Evolutionary conservation across 2,329 filamentous ascomycete species (phyloP).

Genomic region (Colletotrichum coccodes): DNA sequence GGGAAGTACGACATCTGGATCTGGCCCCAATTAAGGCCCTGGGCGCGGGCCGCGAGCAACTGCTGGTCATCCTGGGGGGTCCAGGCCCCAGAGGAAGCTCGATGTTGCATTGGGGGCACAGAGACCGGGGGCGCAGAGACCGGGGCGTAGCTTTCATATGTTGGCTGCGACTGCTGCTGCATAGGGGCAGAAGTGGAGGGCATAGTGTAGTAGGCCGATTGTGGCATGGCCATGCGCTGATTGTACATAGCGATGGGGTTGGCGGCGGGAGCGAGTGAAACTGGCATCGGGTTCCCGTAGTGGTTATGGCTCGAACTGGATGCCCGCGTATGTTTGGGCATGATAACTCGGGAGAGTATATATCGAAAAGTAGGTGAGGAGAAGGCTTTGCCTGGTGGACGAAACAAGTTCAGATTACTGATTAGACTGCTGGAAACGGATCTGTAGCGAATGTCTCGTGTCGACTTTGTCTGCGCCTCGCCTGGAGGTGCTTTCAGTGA

Average conservation of each 20-base stretch:
- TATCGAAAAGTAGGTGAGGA: constrained; percentile 31
- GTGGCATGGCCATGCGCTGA: constrained; percentile 51
- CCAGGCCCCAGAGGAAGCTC: constrained; percentile 76
- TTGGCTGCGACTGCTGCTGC: constrained; percentile 42
- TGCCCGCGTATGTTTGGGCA: constrained; percentile 57
- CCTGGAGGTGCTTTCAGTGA: constrained; percentile 31
- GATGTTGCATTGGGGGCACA: constrained; percentile 54
- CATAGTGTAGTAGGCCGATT: constrained; percentile 51
- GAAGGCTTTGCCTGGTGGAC: constrained; percentile 27
- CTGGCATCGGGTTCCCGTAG: constrained; percentile 48
- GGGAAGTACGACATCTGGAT: constrained; percentile 83
- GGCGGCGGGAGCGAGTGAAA: constrained; percentile 51
- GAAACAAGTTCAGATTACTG: constrained; percentile 28
- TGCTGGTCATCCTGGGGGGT: constrained; percentile 78
- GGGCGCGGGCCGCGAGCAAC: constrained; percentile 76
- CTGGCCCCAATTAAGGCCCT: constrained; percentile 84
- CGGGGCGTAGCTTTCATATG: constrained; percentile 53
- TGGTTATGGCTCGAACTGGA: constrained; percentile 49
- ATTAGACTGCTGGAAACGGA: constrained; percentile 23
- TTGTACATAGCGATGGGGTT: constrained; percentile 52
- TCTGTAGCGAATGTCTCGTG: constrained; percentile 23
- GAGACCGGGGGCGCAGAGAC: constrained; percentile 43
- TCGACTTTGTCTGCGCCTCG: constrained; percentile 17
- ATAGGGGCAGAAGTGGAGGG: constrained; percentile 47
- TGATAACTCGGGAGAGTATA: constrained; percentile 41